Percentiles rank a stretch among this genome's conserved stretches.
Evolutionary conservation across 1,139 yeast species (phyloP).

Genomic region (Lodderomyces margitis): DNA sequence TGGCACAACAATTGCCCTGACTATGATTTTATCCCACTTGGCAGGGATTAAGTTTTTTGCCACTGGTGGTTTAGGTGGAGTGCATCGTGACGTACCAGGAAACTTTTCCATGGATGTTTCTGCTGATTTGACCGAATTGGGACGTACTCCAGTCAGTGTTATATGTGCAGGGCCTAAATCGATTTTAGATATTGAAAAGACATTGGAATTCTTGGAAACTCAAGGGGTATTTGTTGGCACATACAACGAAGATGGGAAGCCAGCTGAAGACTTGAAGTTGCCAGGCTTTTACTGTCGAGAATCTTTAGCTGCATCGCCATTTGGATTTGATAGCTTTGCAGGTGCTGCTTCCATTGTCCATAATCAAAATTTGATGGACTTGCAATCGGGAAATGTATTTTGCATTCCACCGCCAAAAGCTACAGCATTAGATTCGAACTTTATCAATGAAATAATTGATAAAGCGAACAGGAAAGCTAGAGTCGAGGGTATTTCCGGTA

Average conservation of each 20-base stretch:
- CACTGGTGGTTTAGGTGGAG: constrained; percentile 94
- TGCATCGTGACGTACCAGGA: constrained; percentile 66
- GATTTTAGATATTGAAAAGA: constrained; percentile 73
- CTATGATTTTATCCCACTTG: constrained; percentile 74
- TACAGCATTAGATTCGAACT: constrained; percentile 53
- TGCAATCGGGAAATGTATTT: constrained; percentile 68
- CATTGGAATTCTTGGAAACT: constrained; percentile 85
- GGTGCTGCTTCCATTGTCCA: constrained; percentile 66
- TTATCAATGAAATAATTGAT: constrained; percentile 56
- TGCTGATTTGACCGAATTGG: constrained; percentile 84
- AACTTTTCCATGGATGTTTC: constrained; percentile 75
- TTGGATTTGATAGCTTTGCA: constrained; percentile 47
- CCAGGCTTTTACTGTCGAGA: constrained; percentile 85
- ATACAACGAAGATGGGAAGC: constrained; percentile 38
- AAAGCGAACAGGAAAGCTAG: constrained; percentile 60
- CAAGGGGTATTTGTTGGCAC: constrained; percentile 69
- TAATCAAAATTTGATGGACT: constrained; percentile 48
- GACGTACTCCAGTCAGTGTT: constrained; percentile 80
- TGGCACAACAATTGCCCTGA: constrained; percentile 88
- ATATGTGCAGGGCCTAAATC: constrained; percentile 93
- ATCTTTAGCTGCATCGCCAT: constrained; percentile 73
- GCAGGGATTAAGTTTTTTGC: constrained; percentile 87
- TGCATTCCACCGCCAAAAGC: constrained; percentile 81
- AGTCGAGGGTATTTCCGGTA: constrained; percentile 58
- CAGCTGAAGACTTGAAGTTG: constrained; percentile 30